phyloP scores from a whole-genome alignment of 2,329 filamentous ascomycete genomes.

The Neonectria ditissima region DNA sequence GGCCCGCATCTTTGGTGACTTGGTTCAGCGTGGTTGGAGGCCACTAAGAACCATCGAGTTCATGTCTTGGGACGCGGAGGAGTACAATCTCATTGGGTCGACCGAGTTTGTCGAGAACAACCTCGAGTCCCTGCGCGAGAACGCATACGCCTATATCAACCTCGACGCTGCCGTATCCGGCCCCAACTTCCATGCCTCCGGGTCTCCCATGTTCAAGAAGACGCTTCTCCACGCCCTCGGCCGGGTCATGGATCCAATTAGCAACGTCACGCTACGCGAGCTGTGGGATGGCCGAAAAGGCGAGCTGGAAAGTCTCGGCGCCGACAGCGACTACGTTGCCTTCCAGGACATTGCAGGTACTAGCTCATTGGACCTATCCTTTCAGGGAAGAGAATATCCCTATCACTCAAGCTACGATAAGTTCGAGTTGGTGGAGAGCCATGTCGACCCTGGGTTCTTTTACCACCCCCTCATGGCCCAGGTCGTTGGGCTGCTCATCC shows the following conservation, averaged over 20 bases:
- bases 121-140: slow-evolving; percentile 75
- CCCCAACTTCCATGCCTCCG: slow-evolving; percentile 78
- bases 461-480: slow-evolving; percentile 86
- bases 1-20: slow-evolving; percentile 83
- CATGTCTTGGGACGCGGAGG: slow-evolving; percentile 93
- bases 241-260: slow-evolving; percentile 77
- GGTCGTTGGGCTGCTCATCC: slow-evolving; percentile 82
- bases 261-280: slow-evolving; percentile 78
- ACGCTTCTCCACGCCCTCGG: slow-evolving; percentile 79
- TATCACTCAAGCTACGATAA: slow-evolving; percentile 91
- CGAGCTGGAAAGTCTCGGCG: slow-evolving; percentile 76
- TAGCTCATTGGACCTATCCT: slow-evolving; percentile 87
- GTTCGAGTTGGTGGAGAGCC: slow-evolving; percentile 84
- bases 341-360: slow-evolving; percentile 94
- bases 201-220: slow-evolving; percentile 82
- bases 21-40: slow-evolving; percentile 83
- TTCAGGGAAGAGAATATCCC: slow-evolving; percentile 75
- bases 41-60: slow-evolving; percentile 96
- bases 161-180: slow-evolving; percentile 87
- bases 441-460: slow-evolving; percentile 83
- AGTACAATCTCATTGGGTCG: slow-evolving; percentile 93
- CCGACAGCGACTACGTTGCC: slow-evolving; percentile 84
- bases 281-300: slow-evolving; percentile 77
- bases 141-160: slow-evolving; percentile 91
- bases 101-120: slow-evolving; percentile 95